Evolutionary conservation across 2,329 filamentous ascomycete genomes (phyloP).

Genomic region (Zalaria sp.): DNA sequence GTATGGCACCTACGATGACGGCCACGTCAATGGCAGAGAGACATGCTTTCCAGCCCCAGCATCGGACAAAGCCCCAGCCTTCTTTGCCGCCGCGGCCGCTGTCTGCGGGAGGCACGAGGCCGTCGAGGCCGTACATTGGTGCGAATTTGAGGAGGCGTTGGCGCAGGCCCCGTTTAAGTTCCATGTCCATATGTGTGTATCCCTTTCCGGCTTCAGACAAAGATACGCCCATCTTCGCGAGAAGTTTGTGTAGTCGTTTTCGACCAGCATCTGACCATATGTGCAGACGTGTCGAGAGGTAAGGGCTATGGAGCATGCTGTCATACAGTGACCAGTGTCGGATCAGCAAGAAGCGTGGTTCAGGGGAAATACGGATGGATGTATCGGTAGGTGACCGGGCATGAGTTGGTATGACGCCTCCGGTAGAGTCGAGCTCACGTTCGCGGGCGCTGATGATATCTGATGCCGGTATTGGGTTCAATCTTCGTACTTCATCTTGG

Average conservation of each 20-base stretch:
- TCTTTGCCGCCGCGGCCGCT: constrained; percentile 58
- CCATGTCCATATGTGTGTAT: constrained; percentile 98
- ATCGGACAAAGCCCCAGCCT: constrained; percentile 92
- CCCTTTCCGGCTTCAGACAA: constrained; percentile 86
- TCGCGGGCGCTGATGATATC: constrained; percentile 41
- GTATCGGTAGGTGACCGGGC: constrained; percentile 82
- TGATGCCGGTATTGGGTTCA: constrained; percentile 63
- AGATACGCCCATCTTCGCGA: constrained; percentile 97
- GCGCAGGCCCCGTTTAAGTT: constrained; percentile 76
- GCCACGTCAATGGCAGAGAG: constrained; percentile 86
- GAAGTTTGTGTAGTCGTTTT: constrained; percentile 79
- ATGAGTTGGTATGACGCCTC: constrained; percentile 77
- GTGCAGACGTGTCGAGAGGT: constrained; percentile 79
- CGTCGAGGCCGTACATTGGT: constrained; percentile 83
- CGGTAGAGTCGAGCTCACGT: constrained; percentile 48
- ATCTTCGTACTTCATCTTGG: constrained; percentile 80
- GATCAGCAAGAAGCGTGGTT: constrained; percentile 83
- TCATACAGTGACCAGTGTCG: constrained; percentile 97
- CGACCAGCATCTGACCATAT: constrained; percentile 87
- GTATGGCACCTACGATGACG: constrained; percentile 79
- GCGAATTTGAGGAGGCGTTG: constrained; percentile 83
- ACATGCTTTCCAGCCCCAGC: constrained; percentile 95
- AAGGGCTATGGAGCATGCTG: constrained; percentile 95
- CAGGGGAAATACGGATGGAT: constrained; percentile 80
- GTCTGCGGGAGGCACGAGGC: constrained; percentile 68